These are phyloP conservation scores for Basipetospora chlamydospora DNA, from an alignment of 2,329 filamentous ascomycete genomes.

Conservation along the genomic window DNA sequence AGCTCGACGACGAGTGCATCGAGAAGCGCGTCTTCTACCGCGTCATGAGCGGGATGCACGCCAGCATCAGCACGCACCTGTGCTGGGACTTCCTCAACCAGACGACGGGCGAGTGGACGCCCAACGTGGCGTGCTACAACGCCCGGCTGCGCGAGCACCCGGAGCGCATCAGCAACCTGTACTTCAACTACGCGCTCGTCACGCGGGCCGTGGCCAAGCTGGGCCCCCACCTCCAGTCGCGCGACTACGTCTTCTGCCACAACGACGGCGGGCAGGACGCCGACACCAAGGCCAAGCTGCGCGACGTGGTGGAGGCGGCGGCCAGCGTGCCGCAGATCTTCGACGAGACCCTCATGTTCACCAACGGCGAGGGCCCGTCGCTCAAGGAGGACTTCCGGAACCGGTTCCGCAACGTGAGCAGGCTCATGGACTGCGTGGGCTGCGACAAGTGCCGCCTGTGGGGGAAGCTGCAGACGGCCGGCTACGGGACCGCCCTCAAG, in stretches of 20 bases:
- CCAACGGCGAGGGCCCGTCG: conserved; percentile 55
- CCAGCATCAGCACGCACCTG: conserved; percentile 88
- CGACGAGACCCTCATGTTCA: conserved; percentile 92
- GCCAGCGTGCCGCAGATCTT: conserved; percentile 68
- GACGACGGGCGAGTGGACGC: conserved; percentile 82
- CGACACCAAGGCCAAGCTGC: conserved; percentile 67
- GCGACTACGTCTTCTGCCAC: conserved; percentile 78
- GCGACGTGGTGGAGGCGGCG: conserved; percentile 58
- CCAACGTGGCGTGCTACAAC: conserved; percentile 81
- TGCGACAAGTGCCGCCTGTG: conserved; percentile 97
- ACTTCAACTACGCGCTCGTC: conserved; percentile 98
- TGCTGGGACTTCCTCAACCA: conserved; percentile 96
- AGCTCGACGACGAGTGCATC: conserved; percentile 80
- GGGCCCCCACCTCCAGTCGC: conserved; percentile 54
- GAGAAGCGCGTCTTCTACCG: conserved; percentile 99
- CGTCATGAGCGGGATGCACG: conserved; percentile 93
- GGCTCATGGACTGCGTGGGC: conserved; percentile 96
- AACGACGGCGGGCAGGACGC: conserved; percentile 69
- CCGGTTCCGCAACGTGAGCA: conserved; percentile 90
- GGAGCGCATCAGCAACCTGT: conserved; percentile 89
- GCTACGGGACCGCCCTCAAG: conserved; percentile 89
- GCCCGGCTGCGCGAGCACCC: conserved; percentile 70
- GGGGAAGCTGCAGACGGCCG: conserved; percentile 92
- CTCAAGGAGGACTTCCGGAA: conserved; percentile 96
- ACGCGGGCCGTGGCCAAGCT: conserved; percentile 85